Evolutionary conservation across 768 basidiomycete species (phyloP), one percentile per base, ranked within the genome.

Genomic region (Mrakia blollopis): DNA sequence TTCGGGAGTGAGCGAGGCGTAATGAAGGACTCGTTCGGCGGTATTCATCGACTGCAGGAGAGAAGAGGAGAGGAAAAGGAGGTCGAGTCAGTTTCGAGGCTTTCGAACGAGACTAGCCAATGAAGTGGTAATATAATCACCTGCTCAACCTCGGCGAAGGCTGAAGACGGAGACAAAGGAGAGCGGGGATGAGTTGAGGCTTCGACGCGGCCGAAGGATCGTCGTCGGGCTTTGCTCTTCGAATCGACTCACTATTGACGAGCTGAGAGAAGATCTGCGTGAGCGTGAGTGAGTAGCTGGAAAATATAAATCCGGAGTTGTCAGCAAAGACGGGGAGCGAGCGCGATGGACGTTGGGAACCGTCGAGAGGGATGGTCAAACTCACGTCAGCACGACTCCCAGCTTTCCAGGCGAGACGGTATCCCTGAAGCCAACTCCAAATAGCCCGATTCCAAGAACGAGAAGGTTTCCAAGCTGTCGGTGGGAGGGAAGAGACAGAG

Each of bases 381-480:
- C 83, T 92, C 91, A 13, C 91, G 88, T 60, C 91, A 97, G 85
- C 25, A 90, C 88, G 35, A 93, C 84, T 80, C 91, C 92, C 71
- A 91, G 93, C 80, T 93, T 89, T 2, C 91, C 86, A 3, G 95
- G 91, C 1, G 90, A 91, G 67, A 94, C 90, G 21, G 85, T 87
- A 81, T 90, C 90, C 57, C 91, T 87, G 4, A 89, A 88, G 18
- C 87, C 90, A 28, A 96, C 89, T 14, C 91, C 86, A 77, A 97
- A 87, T 81, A 98, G 86, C 2, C 91, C 87, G 57, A 97, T 92
- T 32, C 88, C 86, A 78, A 95, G 73, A 8, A 28, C 87, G 77
- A 78, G 89, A 52, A 89, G 86, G 80, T 87, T 88, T 21, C 94
- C 94, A 41, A 97, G 86, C 80, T 91, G 88, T 83, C 96, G 95